Evolutionary conservation across 495 filamentous ascomycete genomes (phyloP).

Genomic region (Antarctomyces pellizariae): DNA sequence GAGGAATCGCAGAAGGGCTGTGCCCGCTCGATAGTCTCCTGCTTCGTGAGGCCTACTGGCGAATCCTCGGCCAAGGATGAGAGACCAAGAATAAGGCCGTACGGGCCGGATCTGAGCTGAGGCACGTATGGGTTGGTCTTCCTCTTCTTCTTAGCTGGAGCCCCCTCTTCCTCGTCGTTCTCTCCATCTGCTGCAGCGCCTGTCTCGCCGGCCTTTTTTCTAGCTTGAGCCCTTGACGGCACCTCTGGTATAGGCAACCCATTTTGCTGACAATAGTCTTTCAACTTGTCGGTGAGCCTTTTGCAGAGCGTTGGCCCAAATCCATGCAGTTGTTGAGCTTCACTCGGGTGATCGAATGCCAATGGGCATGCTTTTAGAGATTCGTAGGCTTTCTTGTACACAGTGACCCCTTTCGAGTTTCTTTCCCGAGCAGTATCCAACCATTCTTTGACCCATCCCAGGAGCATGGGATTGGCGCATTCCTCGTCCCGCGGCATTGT

Average conservation of each 20-base stretch:
- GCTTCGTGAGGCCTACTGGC: conserved; percentile 36
- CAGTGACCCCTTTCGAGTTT: conserved; percentile 43
- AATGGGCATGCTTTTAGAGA: conserved; percentile 62
- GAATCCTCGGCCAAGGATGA: conserved; percentile 31
- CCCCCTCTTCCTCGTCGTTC: conserved; percentile 13
- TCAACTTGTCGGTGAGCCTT: conserved; percentile 43
- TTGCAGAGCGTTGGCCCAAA: conserved; percentile 48
- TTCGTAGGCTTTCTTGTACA: conserved; percentile 62
- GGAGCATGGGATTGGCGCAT: conserved; percentile 52
- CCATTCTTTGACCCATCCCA: conserved; percentile 63
- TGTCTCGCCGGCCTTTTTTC: conserved; percentile 9
- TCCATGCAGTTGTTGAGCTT: conserved; percentile 47
- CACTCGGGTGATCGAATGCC: conserved; percentile 47
- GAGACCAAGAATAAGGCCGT: conserved; percentile 49
- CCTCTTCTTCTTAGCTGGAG: conserved; percentile 36
- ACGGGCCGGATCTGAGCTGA: conserved; percentile 43
- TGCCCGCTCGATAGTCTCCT: conserved; percentile 41
- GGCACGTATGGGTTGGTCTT: conserved; percentile 53
- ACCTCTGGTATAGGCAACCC: conserved; percentile 44
- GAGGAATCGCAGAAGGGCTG: conserved; percentile 54
- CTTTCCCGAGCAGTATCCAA: conserved; percentile 46
- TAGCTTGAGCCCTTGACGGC: conserved; percentile 16
- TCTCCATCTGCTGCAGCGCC: conserved; percentile 11
- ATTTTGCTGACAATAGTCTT: conserved; percentile 41
- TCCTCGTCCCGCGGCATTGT: conserved; percentile 3